Conservation (phyloP, 2,329 filamentous ascomycete species). For the Exophiala sideris region DNA sequence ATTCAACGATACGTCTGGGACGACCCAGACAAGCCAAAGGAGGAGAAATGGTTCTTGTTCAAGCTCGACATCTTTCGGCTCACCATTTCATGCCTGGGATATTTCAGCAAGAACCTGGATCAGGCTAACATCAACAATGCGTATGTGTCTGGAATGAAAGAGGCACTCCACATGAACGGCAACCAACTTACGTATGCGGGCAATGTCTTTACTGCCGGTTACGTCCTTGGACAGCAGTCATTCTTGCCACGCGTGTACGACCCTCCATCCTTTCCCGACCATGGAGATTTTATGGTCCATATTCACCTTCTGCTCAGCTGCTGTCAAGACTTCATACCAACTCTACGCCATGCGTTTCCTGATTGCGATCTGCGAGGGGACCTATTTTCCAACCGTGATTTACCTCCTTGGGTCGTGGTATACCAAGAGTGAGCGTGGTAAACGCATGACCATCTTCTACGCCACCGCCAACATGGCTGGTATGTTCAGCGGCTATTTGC, state of each 20-base stretch:
- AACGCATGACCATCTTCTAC: constrained; percentile 37
- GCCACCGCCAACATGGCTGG: constrained; percentile 34
- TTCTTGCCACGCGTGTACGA: constrained; percentile 31
- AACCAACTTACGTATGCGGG: constrained; percentile 48
- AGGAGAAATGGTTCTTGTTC: constrained; percentile 39
- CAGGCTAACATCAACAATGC: constrained; percentile 28
- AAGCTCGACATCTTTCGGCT: constrained; percentile 33
- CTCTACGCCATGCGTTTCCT: constrained; percentile 23
- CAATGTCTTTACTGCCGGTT: constrained; percentile 47
- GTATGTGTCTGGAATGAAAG: constrained; percentile 37
- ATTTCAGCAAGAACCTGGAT: constrained; percentile 28
- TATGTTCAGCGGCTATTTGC: constrained; percentile 57
- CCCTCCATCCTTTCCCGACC: constrained; percentile 31
- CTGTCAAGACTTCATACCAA: constrained; percentile 32
- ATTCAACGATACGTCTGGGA: constrained; percentile 46
- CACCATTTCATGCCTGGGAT: constrained; percentile 31
- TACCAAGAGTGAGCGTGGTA: constrained; percentile 32
- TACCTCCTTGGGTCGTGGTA: constrained; percentile 28
- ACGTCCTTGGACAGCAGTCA: constrained; percentile 47
- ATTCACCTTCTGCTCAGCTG: constrained; percentile 30
- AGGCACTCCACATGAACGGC: constrained; percentile 47
- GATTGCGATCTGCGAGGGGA: constrained; percentile 5
- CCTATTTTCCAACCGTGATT: constrained; percentile 36
- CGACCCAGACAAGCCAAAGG: constrained; percentile 49
- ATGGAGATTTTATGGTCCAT: constrained; percentile 33